Base-by-base conservation (phyloP, 306 rosid species). In the Rosa lucieae region DNA sequence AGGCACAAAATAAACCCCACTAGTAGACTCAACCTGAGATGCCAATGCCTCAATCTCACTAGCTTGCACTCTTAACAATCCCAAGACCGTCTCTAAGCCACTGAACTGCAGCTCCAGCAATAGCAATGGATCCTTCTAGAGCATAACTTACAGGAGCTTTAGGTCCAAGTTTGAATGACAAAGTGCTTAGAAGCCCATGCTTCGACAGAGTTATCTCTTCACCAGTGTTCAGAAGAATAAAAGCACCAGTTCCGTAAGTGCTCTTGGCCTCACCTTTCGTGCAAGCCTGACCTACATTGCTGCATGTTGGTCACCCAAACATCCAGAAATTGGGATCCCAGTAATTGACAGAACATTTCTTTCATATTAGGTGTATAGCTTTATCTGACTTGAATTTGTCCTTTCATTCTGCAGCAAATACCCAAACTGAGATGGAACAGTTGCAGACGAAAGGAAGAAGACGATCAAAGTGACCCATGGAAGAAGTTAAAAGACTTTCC, bases 21-120 rank as follows among this genome's bases (percentile, higher is more conserved):
- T 93, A 0, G 84, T 88, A 68, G 92, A 79, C 2, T 85, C 92
- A 79, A 91, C 98, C 80, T 73, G 49, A 3, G 72, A 85, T 42
- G 99, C 98, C 78, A 92, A 80, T 5, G 55, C 81, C 87, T 95
- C 99, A 10, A 91, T 81, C 42, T 92, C 98, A n/a, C 32, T 29
- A 29, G 32, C 74, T 18, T 21, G 99, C 94, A 66, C 78, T 89
- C 10, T 75, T 49, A 81, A 95, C 90, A 53, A 95, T 18, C 18
- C 92, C 94, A 71, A 95, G 97, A 79, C 90, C 10, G 72, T 95
- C 98, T 79, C 98, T 87, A 52, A 95, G 98, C 99, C 99, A 95
- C 77, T 92, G 98, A 49, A 95, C 98, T 21, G 98, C 99, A 52
- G 99, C 99, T 63, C 98, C 98, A 75, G 99, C 99, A 59, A 93